Conservation (phyloP, 2,329 filamentous ascomycete species). For the Clarireedia homoeocarpa region DNA sequence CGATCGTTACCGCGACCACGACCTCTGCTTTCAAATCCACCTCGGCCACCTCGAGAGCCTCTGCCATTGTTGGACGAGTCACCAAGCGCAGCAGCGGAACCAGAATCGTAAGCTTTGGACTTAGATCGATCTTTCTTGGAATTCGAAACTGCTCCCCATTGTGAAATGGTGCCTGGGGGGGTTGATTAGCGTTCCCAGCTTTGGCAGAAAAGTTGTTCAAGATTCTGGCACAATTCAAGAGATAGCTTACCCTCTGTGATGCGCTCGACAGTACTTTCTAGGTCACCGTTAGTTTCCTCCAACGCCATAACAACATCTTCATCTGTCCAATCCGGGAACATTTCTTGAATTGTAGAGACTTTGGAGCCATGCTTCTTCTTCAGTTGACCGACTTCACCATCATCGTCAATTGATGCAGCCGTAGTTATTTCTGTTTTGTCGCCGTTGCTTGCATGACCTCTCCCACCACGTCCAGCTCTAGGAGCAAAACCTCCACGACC, state of each 20-base stretch:
- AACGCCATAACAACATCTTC: conserved; percentile 90
- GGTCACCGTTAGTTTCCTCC: conserved; percentile 77
- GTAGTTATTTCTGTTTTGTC: conserved; percentile 55
- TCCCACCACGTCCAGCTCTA: conserved; percentile 62
- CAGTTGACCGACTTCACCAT: conserved; percentile 84
- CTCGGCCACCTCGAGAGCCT: conserved; percentile 50
- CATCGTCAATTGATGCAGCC: conserved; percentile 60
- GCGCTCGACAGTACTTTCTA: conserved; percentile 65
- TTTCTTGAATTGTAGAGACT: conserved; percentile 76
- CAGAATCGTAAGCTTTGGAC: conserved; percentile 55
- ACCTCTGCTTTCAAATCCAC: conserved; percentile 50
- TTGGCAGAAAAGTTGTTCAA: not conserved
- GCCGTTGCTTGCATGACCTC: conserved; percentile 63
- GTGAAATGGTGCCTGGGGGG: conserved; percentile 61
- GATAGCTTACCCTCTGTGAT: conserved; percentile 64
- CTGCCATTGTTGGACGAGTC: conserved; percentile 39
- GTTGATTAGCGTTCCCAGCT: conserved; percentile 2
- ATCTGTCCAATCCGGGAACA: conserved; percentile 94
- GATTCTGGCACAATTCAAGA: not conserved
- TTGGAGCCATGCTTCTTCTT: conserved; percentile 82
- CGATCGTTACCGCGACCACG: conserved; percentile 57
- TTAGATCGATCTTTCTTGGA: conserved; percentile 66
- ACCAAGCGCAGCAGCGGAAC: conserved; percentile 43
- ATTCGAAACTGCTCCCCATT: conserved; percentile 80
- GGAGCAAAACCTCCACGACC: conserved; percentile 68